These are phyloP conservation scores for Sporothrix curviconia DNA, from an alignment of 2,329 filamentous ascomycete genomes.

Conservation along the genomic window DNA sequence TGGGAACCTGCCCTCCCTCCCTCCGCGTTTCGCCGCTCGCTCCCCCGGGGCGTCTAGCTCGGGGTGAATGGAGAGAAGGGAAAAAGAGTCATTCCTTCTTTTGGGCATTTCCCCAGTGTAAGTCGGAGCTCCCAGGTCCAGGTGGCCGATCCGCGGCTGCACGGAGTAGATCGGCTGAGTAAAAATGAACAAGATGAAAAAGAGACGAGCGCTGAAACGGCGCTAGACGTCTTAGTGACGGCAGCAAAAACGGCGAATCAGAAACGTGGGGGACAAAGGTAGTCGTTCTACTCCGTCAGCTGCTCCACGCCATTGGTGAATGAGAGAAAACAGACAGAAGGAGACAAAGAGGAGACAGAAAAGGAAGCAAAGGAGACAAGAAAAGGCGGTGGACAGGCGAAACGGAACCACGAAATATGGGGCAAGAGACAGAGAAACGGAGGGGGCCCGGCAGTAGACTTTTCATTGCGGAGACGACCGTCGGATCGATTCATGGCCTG, in stretches of 20 bases:
- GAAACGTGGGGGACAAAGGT: no score
- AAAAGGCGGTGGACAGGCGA: neutral
- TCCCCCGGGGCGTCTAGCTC: neutral
- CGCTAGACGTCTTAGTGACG: neutral
- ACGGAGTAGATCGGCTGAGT: constrained; percentile 18
- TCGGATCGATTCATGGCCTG: no score
- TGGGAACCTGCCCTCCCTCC: neutral
- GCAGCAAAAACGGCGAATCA: no score
- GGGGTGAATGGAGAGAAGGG: constrained; percentile 1
- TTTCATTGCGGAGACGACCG: no score
- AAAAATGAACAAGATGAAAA: neutral
- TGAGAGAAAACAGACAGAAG: no score
- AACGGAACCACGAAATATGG: neutral
- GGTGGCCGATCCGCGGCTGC: constrained; percentile 18
- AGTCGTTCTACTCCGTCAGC: no score
- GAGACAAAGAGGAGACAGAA: no score
- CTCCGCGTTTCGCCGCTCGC: constrained; percentile 15
- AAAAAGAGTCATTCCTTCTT: neutral
- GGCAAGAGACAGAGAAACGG: neutral
- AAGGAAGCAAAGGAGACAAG: neutral
- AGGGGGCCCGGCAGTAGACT: no score
- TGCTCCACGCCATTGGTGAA: no score
- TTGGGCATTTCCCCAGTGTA: constrained; percentile 3
- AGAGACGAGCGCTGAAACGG: neutral
- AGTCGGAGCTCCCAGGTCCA: neutral